Evolutionary conservation across 768 basidiomycete species (phyloP), one percentile per base, ranked within the genome.

Genomic region (Dentipellis fragilis): DNA sequence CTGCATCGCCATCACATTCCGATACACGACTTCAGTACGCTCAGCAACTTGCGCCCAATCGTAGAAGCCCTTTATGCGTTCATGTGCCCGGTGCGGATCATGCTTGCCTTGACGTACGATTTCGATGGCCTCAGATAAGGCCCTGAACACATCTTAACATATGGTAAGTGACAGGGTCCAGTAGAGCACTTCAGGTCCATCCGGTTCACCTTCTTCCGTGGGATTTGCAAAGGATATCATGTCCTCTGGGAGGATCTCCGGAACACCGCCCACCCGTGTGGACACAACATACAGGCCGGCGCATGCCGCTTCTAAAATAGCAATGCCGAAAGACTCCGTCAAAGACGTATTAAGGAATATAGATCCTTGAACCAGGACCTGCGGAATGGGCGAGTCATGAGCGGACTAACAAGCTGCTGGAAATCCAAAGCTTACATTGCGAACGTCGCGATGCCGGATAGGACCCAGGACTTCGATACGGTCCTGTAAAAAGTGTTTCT

Each of bases 171-270:
- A 3, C 29, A 29, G 29, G 29, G 29, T 29, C 29, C 29, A 29
- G n/a, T n/a, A 29, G 29, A 29, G 29, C 29, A n/a, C n/a, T 17
- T 35, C 29, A 14, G 42, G 47, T 11, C 14, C 12, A 34, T 10
- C 9, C 22, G 17, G 49, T 80, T 35, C 52, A 93, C 95, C 95
- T 61, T 96, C 92, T 69, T 91, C 93, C 42, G 97, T 89, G 0
- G 95, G 93, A 54, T 84, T 81, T 0, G 94, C 92, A 65, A 98
- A 96, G 51, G 89, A 91, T 57, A 98, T 93, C 89, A 97, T 89
- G 62, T 95, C 91, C 56, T 83, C 73, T 0, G 96, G 96, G 12
- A 99, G 72, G 54, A 98, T 88, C 68, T 98, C 96, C 0, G 95
- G 92, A 0, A 97, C 90, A 0, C 96, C 96, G 0, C 96, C 96